Base-by-base conservation (phyloP, 1,284 basidiomycete genomes). In the Ustilago vetiveriae region DNA sequence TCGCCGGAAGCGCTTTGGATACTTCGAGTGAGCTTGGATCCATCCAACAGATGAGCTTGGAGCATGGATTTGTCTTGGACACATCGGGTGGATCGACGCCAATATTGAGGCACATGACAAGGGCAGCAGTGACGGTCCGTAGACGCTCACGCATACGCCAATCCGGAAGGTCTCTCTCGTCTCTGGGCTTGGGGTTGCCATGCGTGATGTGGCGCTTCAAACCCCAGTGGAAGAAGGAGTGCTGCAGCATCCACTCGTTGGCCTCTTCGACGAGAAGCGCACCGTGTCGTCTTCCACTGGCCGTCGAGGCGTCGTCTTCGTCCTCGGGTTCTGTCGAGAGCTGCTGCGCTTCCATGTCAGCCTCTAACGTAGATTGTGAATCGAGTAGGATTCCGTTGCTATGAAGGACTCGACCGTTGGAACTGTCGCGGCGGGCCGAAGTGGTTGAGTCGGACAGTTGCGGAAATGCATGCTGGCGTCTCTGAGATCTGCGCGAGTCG, bases 1-100 rank as follows among this genome's bases (percentile, higher is more conserved):
- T 93, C 38, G 90, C 89, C 11, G 74, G 70, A 6, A 81, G 70
- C 16, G 72, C 64, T 42, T 67, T 72, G 33, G 67, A 80, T n/a
- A 74, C 70, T 78, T 94, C 84, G 92, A 94, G 59, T 92, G 88
- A 66, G 67, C 90, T 90, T 2, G 95, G 95, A 83, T 98, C 95
- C 38, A 98, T 91, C 95, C 95, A 98, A 74, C 93, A 94, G 83
- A 98, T 95, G 47, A 97, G 86, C 47, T 91, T 90, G 0, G 95
- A 94, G 79, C 93, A 97, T 1, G 95, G 96, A 71, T 91, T 92
- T 9, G 96, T 98, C 86, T 98, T 98, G 84, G 97, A 90, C 44
- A 97, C 86, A 79, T 98, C 95, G 56, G 95, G 95, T 16, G 95
- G 95, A 79, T 98, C 95, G 37, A 97, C 93, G 53, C 96, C 94